Base-by-base conservation (phyloP, 805 yeast species). In the Nakazawaea ambrosiae region DNA sequence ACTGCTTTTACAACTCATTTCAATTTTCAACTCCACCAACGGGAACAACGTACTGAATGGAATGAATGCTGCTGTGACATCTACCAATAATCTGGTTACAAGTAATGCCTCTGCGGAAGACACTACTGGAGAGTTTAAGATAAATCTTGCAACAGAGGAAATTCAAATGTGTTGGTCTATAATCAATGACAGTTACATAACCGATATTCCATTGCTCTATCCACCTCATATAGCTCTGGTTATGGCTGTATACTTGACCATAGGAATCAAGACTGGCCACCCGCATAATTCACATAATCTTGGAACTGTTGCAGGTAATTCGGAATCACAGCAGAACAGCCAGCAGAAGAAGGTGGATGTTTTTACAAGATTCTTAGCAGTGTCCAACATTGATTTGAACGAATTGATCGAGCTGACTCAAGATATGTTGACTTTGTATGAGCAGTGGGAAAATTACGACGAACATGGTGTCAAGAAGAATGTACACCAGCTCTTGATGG, bases 161-260 rank as follows among this genome's bases (percentile, higher is more conserved):
- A 54, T 82, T 23, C 96, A 90, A 51, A 77, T 83, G 31, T 68
- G 85, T 8, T 92, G 97, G 97, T 81, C 94, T 1, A 66, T 89
- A 35, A 72, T 92, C 26, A 92, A 88, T 55, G 97, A 90, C 54
- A 75, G 89, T 45, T 89, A 83, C 55, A 78, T 87, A 31, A 87
- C 96, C 1, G 97, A 92, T 55, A 63, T 85, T 14, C 90, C 86
- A 40, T 58, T 92, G 33, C 54, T 89, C 12, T 80, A 75, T 45
- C 90, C 97, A 0, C 98, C 98, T 0, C 96, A 89, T 59, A 74
- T 88, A 9, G 72, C 89, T 7, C 95, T 97, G 3, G 60, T 82
- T 27, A 75, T 92, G 0, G 74, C 96, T 9, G 61, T 89, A n/a
- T 88, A 86, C 58, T 66, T 89, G 38, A 80, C 95, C 0, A 62